Evolutionary conservation across 352 stramenopile genomes (phyloP).

Genomic region (Saprolegnia diclina): DNA sequence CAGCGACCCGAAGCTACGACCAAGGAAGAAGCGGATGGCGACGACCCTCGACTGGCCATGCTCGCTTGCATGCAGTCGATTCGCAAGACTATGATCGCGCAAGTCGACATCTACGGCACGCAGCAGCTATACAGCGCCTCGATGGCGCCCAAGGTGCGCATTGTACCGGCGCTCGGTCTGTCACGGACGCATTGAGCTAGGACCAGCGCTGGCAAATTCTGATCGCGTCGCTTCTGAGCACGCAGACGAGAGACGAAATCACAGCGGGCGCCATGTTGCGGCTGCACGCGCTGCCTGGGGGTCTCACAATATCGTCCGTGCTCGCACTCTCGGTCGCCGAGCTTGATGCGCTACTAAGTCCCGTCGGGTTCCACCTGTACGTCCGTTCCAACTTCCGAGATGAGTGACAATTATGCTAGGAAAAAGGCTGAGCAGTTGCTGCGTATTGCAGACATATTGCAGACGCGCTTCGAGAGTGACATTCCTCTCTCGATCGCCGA

Average conservation of each 20-base stretch:
- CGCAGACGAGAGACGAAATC: slow-evolving; percentile 64
- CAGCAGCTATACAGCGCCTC: not conserved
- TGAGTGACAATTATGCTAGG: slow-evolving; percentile 11
- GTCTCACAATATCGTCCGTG: slow-evolving; percentile 48
- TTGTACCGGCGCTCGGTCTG: not conserved
- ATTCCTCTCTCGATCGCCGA: slow-evolving; percentile 44
- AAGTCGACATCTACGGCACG: slow-evolving; percentile 15
- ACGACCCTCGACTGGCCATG: not conserved
- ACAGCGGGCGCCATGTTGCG: slow-evolving; percentile 67
- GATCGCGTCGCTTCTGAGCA: slow-evolving; percentile 57
- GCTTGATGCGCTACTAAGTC: slow-evolving; percentile 47
- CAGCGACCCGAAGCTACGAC: not conserved
- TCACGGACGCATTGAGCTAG: not conserved
- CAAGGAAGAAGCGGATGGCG: too few species aligned
- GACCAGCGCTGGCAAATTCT: slow-evolving; percentile 55
- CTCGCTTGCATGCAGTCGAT: not conserved
- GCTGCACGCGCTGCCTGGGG: slow-evolving; percentile 41
- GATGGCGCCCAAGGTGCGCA: not conserved
- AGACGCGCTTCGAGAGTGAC: slow-evolving; percentile 36
- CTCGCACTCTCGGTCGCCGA: slow-evolving; percentile 31
- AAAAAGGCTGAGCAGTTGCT: slow-evolving; percentile 65
- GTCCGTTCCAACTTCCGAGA: not conserved
- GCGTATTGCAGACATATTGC: slow-evolving; percentile 41
- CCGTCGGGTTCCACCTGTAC: slow-evolving; percentile 61
- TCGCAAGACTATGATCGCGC: not conserved